Evolutionary conservation across 768 basidiomycete genomes (phyloP), one percentile per base, ranked within the genome.

Genomic region (Amanita molliuscula): DNA sequence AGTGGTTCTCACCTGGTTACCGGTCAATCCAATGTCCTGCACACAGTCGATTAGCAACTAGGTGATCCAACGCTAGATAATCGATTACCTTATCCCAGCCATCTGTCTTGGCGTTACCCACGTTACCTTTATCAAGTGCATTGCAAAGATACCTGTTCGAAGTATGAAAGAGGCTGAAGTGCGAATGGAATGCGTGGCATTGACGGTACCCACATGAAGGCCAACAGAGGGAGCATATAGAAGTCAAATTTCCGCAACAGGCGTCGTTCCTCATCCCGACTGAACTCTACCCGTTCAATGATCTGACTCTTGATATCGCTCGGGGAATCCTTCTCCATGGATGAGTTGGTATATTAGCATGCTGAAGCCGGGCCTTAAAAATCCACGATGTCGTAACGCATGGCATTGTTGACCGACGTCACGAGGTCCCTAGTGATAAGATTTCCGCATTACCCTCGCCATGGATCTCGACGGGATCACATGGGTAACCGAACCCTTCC

Each of bases 41-140:
- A 13, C 35, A 18, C 13, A 37, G 20, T 23, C 8, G 26, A n/a
- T 48, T 31, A 33, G 21, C 29, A 11, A 9, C 16, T 40, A 43
- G 15, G 45, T n/a, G 21, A 33, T 5, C 29, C 16, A 13, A n/a
- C 3, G 41, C 6, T 15, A 42, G 41, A 15, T 7, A 51, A 26
- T 11, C 7, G 6, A 34, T 47, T 48, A 69, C 75, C 57, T 67
- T 71, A 52, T 73, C 75, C 70, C 75, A 74, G 6, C 70, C 68
- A 47, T 67, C 74, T 2, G 76, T 76, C 52, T 78, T 74, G 4
- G 76, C 76, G 56, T 78, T 78, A 6, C 68, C 71, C 1, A 76
- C 67, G 50, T 75, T 76, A 3, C 74, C 72, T 58, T 75, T 75
- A 55, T 74, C 73, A 25, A 73, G 57, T 0, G 72, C 73, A 58